Base-by-base conservation (phyloP, 768 basidiomycete genomes). In the Pulveroboletus sp. region DNA sequence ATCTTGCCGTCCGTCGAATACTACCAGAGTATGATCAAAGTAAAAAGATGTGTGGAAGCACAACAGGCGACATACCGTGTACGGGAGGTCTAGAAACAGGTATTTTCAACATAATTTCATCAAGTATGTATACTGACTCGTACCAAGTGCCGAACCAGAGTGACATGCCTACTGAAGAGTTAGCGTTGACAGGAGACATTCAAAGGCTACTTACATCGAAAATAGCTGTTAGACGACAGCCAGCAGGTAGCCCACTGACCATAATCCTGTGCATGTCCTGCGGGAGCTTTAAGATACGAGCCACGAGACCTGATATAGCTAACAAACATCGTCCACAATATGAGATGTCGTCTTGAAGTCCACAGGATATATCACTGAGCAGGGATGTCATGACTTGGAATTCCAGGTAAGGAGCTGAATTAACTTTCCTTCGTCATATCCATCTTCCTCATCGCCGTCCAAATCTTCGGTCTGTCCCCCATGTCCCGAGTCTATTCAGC, bases 1-100 rank as follows among this genome's bases (percentile, higher is more conserved):
- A 97, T 71, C 63, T 90, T 93, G 43, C 93, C 93, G 71, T 97
- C 92, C 7, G 93, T 95, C 18, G 92, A 92, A 70, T 97, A 97
- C 83, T 89, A 33, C 10, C 43, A 44, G 24, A 2, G 53, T 31
- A 17, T 11, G 40, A 46, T 46, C 33, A 49, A 13, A 43, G 18
- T 47, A 26, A 49, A n/a, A 38, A 47, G 11, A 17, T 4, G 32
- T 31, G 35, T 38, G 17, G 7, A 27, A 48, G 5, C 13, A 26
- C 27, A 43, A 30, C 27, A 14, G 8, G 8, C 9, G 10, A 24
- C 75, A 35, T 68, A 86, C 84, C 35, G 80, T 75, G 66, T 84
- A 88, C 3, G 83, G 83, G 26, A 87, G 73, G 65, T 88, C 83
- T 85, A 54, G 42, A 43, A 47, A 48, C 21, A 14, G 30, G 38